These are phyloP conservation scores for Neurospora sp. DNA, from an alignment of 495 filamentous ascomycete species.

Conservation along the genomic window DNA sequence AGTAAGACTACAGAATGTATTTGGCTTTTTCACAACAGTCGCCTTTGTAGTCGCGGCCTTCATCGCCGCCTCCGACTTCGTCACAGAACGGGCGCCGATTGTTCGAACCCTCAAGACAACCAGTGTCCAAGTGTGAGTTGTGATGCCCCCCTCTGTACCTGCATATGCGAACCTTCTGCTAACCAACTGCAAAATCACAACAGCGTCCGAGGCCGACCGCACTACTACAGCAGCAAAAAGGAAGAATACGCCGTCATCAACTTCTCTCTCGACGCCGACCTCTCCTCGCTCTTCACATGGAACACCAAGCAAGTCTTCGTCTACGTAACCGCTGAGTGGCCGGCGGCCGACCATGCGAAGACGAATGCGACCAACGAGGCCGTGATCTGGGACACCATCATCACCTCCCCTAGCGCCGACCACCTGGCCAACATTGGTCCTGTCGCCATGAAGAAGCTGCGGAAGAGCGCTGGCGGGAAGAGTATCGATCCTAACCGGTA, in stretches of 20 bases:
- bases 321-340: slow-evolving; percentile 85
- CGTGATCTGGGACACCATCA: slow-evolving; percentile 92
- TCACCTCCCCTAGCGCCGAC: slow-evolving; percentile 56
- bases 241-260: slow-evolving; percentile 92
- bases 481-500: slow-evolving; percentile 42
- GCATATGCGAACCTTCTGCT: background rate
- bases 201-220: slow-evolving; percentile 77
- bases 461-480: slow-evolving; percentile 41
- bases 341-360: slow-evolving; percentile 32
- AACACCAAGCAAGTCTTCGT: slow-evolving; percentile 99
- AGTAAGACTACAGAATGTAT: slow-evolving; percentile 80
- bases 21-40: slow-evolving; percentile 96
- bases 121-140: slow-evolving; percentile 77
- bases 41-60: slow-evolving; percentile 69
- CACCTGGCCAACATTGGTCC: slow-evolving; percentile 45
- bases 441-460: slow-evolving; percentile 40
- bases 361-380: slow-evolving; percentile 54
- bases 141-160: background rate
- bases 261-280: slow-evolving; percentile 81
- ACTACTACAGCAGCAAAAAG: slow-evolving; percentile 86
- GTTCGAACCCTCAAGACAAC: slow-evolving; percentile 55
- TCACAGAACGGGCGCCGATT: slow-evolving; percentile 58
- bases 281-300: slow-evolving; percentile 92
- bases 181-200: slow-evolving; percentile 4
- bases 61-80: slow-evolving; percentile 66